Percentiles rank a stretch among this genome's conserved stretches.
Evolutionary conservation across 2,329 filamentous ascomycete genomes (phyloP).

Genomic region (Neofusicoccum sp.): DNA sequence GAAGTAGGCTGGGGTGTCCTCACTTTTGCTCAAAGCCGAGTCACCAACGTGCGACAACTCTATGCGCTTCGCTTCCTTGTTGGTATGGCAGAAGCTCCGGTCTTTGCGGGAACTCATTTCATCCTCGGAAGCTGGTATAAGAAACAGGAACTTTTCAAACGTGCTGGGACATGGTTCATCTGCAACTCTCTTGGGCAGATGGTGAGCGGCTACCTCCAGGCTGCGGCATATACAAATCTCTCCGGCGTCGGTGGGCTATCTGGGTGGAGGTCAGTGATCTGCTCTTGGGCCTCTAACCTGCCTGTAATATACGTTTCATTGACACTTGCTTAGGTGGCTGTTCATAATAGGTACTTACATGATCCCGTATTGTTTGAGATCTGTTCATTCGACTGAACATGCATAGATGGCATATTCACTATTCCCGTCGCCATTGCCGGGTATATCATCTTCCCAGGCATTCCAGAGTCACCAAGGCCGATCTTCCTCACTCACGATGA

Average conservation of each 20-base stretch:
- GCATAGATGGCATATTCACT: slow-evolving; percentile 53
- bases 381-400: neutral
- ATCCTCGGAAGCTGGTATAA: slow-evolving; percentile 43
- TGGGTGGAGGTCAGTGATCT: slow-evolving; percentile 40
- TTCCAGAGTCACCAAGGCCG: slow-evolving; percentile 50
- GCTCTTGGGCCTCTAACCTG: neutral
- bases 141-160: slow-evolving; percentile 51
- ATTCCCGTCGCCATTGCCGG: slow-evolving; percentile 56
- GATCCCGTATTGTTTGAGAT: too few relatives aligned
- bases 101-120: slow-evolving; percentile 37
- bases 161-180: slow-evolving; percentile 55
- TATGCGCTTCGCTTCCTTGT: slow-evolving; percentile 42
- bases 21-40: slow-evolving; percentile 40
- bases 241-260: slow-evolving; percentile 50
- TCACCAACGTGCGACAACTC: slow-evolving; percentile 38
- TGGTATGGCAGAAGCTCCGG: slow-evolving; percentile 36
- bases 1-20: slow-evolving; percentile 43
- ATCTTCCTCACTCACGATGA: slow-evolving; percentile 46
- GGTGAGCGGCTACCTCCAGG: slow-evolving; percentile 58
- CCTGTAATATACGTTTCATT: slow-evolving; percentile 33
- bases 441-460: slow-evolving; percentile 54
- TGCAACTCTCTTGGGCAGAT: slow-evolving; percentile 55
- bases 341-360: slow-evolving; percentile 48
- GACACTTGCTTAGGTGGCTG: slow-evolving; percentile 39
- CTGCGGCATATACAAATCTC: slow-evolving; percentile 53